Conservation (phyloP, 2,329 filamentous ascomycete genomes). For the Rhynchosporium agropyri region DNA sequence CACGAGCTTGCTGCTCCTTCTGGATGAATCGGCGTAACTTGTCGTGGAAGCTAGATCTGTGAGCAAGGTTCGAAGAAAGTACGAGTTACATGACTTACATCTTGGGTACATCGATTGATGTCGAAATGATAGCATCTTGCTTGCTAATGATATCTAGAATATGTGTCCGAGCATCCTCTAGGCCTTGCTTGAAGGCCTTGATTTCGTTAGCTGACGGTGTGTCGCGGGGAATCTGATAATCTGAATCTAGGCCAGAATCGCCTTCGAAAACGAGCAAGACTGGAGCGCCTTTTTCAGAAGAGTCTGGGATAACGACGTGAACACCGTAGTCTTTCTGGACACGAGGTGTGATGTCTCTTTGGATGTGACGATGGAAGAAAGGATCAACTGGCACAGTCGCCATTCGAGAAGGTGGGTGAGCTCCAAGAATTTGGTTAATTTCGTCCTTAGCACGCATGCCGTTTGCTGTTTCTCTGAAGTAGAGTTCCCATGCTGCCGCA, state of each 20-base stretch:
- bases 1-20: slow-evolving; percentile 61
- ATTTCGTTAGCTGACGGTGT: slow-evolving; percentile 54
- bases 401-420: slow-evolving; percentile 74
- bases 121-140: slow-evolving; percentile 57
- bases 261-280: slow-evolving; percentile 78
- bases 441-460: slow-evolving; percentile 74
- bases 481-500: slow-evolving; percentile 83
- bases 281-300: slow-evolving; percentile 60
- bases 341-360: slow-evolving; percentile 62
- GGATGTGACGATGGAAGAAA: slow-evolving; percentile 77
- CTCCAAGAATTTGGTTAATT: slow-evolving; percentile 72
- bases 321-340: slow-evolving; percentile 73
- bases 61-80: slow-evolving; percentile 30
- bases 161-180: slow-evolving; percentile 59
- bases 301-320: slow-evolving; percentile 70
- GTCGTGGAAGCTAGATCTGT: slow-evolving; percentile 57
- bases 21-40: slow-evolving; percentile 66
- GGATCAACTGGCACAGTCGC: slow-evolving; percentile 69
- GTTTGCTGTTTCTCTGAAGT: slow-evolving; percentile 84
- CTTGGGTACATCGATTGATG: slow-evolving; percentile 58
- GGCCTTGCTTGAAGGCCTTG: slow-evolving; percentile 55
- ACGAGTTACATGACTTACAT: slow-evolving; percentile 48
- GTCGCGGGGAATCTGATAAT: slow-evolving; percentile 58
- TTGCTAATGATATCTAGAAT: slow-evolving; percentile 60
- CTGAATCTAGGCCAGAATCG: slow-evolving; percentile 49